Conservation (phyloP, 768 basidiomycete species). For the Dioszegia crocea region DNA sequence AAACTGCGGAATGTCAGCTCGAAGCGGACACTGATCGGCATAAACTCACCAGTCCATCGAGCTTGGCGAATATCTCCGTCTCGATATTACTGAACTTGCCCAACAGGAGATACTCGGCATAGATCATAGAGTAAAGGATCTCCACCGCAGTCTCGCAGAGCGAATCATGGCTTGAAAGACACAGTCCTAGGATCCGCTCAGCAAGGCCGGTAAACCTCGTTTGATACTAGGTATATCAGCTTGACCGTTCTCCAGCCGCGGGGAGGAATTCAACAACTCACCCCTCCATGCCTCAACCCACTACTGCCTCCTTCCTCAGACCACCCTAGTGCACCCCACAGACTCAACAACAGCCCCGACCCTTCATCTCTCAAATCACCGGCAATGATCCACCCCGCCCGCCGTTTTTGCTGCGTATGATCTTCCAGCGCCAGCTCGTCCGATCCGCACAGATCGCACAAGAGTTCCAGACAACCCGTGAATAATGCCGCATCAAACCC, state of each 20-base stretch:
- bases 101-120: slow-evolving; percentile 72
- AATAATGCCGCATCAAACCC: slow-evolving; percentile 74
- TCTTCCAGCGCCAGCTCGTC: slow-evolving; percentile 92
- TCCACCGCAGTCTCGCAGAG: slow-evolving; percentile 84
- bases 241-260: not conserved
- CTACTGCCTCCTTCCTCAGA: slow-evolving; percentile 49
- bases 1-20: slow-evolving; percentile 14
- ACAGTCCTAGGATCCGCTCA: slow-evolving; percentile 83
- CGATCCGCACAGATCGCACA: slow-evolving; percentile 78
- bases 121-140: slow-evolving; percentile 92
- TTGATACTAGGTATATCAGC: slow-evolving; percentile 58
- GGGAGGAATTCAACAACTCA: slow-evolving; percentile 49
- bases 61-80: slow-evolving; percentile 81
- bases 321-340: slow-evolving; percentile 85
- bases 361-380: slow-evolving; percentile 93
- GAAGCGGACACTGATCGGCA: slow-evolving; percentile 38
- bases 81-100: slow-evolving; percentile 85
- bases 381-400: slow-evolving; percentile 92
- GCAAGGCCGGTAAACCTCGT: slow-evolving; percentile 74
- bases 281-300: slow-evolving; percentile 61
- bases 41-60: slow-evolving; percentile 82
- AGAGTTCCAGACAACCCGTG: slow-evolving; percentile 73
- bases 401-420: slow-evolving; percentile 92
- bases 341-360: slow-evolving; percentile 66
- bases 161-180: slow-evolving; percentile 90